A percentile compares a stretch with the other conserved stretches of the same genome.
These are phyloP conservation scores for Monilinia fructicola DNA, from an alignment of 2,329 filamentous ascomycete species.

Conservation along the genomic window DNA sequence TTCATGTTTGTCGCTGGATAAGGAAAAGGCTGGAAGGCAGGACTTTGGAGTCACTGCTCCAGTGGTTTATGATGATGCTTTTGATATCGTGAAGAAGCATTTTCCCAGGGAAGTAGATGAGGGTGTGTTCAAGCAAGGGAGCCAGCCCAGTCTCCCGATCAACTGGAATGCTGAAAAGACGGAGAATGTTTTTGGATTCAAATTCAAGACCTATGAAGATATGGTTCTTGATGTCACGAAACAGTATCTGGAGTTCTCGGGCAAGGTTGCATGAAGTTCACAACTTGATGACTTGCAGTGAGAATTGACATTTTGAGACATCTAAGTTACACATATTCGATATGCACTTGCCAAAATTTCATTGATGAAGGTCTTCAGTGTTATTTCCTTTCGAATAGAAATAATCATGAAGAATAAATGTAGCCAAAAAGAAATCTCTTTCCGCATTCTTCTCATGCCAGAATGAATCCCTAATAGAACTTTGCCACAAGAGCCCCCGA, in stretches of 20 bases:
- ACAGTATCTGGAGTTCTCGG: conserved; percentile 15
- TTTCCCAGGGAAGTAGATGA: conserved; percentile 17
- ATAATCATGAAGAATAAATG: too few species aligned
- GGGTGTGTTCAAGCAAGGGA: neutral
- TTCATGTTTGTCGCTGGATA: neutral
- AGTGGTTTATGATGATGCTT: conserved; percentile 6
- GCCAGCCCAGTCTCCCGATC: neutral
- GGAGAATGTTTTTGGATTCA: neutral
- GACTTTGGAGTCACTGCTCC: conserved; percentile 9
- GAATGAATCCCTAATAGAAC: too few species aligned
- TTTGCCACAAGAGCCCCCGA: too few species aligned
- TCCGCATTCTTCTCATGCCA: too few species aligned
- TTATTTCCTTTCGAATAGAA: too few species aligned
- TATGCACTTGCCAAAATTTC: too few species aligned
- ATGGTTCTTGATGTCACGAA: conserved; percentile 10
- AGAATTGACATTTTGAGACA: too few species aligned
- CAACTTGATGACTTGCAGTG: too few species aligned
- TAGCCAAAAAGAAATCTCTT: too few species aligned
- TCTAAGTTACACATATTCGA: too few species aligned
- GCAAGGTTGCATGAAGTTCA: neutral
- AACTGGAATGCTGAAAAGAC: conserved; percentile 11
- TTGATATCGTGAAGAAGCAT: conserved; percentile 15
- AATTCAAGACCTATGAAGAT: conserved; percentile 8
- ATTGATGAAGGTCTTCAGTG: too few species aligned
- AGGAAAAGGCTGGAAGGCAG: neutral